phyloP scores from a whole-genome alignment of 2,329 filamentous ascomycete species.

The Furcasterigmium sp. region DNA sequence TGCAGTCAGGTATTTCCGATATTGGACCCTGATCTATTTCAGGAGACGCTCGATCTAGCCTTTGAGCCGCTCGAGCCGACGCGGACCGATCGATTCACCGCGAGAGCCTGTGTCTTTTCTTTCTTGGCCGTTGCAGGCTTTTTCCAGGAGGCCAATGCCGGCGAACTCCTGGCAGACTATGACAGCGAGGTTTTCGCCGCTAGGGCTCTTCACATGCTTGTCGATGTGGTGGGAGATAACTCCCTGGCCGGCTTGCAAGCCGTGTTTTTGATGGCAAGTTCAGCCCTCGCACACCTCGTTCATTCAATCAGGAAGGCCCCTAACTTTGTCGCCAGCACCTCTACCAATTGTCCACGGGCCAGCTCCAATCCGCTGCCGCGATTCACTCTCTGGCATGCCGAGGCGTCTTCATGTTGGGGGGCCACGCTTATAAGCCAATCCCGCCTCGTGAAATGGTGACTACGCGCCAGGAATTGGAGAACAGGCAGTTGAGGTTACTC shows the following conservation, averaged over 20 bases:
- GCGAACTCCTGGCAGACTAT: too few relatives aligned
- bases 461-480: conserved; percentile 14
- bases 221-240: conserved; percentile 34
- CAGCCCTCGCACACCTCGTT: background rate
- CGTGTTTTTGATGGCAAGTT: conserved; percentile 42
- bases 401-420: conserved; percentile 43
- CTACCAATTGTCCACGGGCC: conserved; percentile 38
- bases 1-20: conserved; percentile 42
- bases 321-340: conserved; percentile 22
- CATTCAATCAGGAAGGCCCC: background rate
- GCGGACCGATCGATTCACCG: conserved; percentile 22
- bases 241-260: conserved; percentile 39
- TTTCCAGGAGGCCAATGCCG: conserved; percentile 9
- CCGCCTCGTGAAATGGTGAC: background rate
- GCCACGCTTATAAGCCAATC: conserved; percentile 23
- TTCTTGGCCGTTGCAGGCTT: conserved; percentile 35
- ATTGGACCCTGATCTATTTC: conserved; percentile 40
- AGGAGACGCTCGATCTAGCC: conserved; percentile 35
- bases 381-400: conserved; percentile 39
- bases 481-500: conserved; percentile 30
- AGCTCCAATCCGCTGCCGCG: conserved; percentile 37
- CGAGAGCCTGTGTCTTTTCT: conserved; percentile 41
- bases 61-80: conserved; percentile 25
- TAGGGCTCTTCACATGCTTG: conserved; percentile 35
- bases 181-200: conserved; percentile 34